These are phyloP conservation scores for Elymus sibiricus DNA, from an alignment of 176 grass and related monocot genomes.

Conservation along the genomic window DNA sequence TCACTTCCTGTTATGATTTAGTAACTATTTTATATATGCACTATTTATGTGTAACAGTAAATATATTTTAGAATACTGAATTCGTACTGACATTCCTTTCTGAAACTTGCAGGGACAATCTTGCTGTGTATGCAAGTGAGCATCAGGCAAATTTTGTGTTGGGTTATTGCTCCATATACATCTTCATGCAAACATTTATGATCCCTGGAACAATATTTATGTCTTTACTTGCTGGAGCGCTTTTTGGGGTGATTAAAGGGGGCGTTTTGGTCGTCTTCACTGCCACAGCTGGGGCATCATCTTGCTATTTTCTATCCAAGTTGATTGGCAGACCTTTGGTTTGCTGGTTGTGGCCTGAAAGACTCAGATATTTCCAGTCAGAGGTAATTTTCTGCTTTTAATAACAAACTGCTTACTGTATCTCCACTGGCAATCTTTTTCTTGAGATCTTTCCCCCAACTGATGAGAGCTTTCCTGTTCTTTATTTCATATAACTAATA, in stretches of 20 bases:
- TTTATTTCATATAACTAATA: slow-evolving; percentile 20
- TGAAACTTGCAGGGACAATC: slow-evolving; percentile 80
- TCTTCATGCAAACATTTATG: slow-evolving; percentile 99
- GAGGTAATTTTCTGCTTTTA: slow-evolving; percentile 60
- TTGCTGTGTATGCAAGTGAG: slow-evolving; percentile 90
- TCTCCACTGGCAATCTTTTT: slow-evolving; percentile 18
- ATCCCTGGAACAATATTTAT: slow-evolving; percentile 99
- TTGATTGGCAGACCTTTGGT: slow-evolving; percentile 89
- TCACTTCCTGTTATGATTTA: not conserved
- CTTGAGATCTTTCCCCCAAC: slow-evolving; percentile 1
- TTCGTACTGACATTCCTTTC: slow-evolving; percentile 22
- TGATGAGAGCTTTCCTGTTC: not conserved
- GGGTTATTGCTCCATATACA: slow-evolving; percentile 98
- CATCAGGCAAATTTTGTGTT: slow-evolving; percentile 85
- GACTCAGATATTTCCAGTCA: slow-evolving; percentile 85
- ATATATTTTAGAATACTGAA: slow-evolving; percentile 20
- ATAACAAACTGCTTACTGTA: not conserved
- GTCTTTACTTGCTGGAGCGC: slow-evolving; percentile 95
- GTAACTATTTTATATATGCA: not conserved
- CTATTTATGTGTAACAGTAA: not conserved
- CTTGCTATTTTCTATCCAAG: slow-evolving; percentile 95
- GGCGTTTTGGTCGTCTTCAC: slow-evolving; percentile 84
- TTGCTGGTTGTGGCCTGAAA: slow-evolving; percentile 91
- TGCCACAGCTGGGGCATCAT: slow-evolving; percentile 88
- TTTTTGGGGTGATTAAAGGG: slow-evolving; percentile 92